Conservation (phyloP, 805 yeast species). For the Teunomyces tritomae region DNA sequence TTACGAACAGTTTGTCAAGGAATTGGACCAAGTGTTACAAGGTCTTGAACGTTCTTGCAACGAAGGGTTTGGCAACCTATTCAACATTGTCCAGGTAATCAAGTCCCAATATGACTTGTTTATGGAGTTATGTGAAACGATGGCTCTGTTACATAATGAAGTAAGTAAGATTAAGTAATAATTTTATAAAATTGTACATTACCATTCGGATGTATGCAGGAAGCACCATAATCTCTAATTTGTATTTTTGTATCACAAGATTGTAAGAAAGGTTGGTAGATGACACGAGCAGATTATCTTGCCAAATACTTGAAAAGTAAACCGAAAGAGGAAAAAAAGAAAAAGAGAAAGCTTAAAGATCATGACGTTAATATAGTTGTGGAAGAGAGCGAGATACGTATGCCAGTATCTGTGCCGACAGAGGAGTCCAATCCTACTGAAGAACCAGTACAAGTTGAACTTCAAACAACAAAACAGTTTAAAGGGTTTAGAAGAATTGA, state of each 20-base stretch:
- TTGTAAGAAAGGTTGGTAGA: not conserved
- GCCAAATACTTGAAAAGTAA: not conserved
- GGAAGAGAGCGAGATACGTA: constrained; percentile 16
- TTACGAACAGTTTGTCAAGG: constrained; percentile 63
- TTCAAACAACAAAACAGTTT: constrained; percentile 11
- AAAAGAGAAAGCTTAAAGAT: not conserved
- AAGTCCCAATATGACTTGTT: constrained; percentile 67
- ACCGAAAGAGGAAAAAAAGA: not conserved
- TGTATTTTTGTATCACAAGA: not conserved
- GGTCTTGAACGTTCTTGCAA: constrained; percentile 39
- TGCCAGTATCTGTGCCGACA: not conserved
- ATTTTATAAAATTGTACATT: not conserved
- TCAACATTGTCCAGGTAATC: constrained; percentile 56
- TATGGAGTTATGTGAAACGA: constrained; percentile 71
- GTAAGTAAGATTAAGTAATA: constrained; percentile 16
- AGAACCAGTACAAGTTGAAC: constrained; percentile 21
- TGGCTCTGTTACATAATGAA: constrained; percentile 63
- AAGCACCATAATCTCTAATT: no score
- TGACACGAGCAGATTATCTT: constrained; percentile 2
- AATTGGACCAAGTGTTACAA: constrained; percentile 51
- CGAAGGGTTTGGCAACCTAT: constrained; percentile 40
- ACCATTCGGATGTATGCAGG: not conserved
- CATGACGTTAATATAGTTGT: not conserved
- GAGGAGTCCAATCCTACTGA: not conserved
- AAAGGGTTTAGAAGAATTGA: constrained; percentile 41